Conservation (phyloP, 2,329 filamentous ascomycete species). For the Elsinoe necatrix region DNA sequence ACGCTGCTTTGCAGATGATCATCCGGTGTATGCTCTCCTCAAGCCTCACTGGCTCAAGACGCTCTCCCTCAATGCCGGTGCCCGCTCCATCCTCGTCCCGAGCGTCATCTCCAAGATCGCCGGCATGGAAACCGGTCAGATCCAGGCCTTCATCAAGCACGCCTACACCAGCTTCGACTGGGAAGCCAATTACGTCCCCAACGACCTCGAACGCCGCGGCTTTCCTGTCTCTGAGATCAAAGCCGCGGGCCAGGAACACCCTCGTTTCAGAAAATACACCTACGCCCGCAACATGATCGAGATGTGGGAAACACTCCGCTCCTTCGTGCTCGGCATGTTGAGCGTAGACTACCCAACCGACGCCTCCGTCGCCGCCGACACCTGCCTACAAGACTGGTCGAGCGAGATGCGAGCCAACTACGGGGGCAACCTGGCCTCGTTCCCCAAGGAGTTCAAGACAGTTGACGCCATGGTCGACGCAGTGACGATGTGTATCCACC, state of each 20-base stretch:
- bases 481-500: conserved; percentile 46
- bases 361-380: conserved; percentile 25
- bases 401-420: conserved; percentile 32
- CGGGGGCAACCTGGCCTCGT: conserved; percentile 34
- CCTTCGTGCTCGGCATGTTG: conserved; percentile 32
- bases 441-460: conserved; percentile 36
- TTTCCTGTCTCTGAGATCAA: conserved; percentile 34
- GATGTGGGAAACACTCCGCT: conserved; percentile 38
- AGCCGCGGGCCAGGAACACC: neutral
- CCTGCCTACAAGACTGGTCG: conserved; percentile 34
- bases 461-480: conserved; percentile 38
- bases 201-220: conserved; percentile 37
- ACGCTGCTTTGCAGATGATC: conserved; percentile 24
- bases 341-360: conserved; percentile 30
- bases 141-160: conserved; percentile 33
- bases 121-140: conserved; percentile 33
- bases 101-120: conserved; percentile 37
- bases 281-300: conserved; percentile 41
- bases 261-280: conserved; percentile 41
- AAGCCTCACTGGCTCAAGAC: conserved; percentile 46
- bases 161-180: conserved; percentile 41
- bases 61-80: conserved; percentile 42
- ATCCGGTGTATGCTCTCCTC: conserved; percentile 38
- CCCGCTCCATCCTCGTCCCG: conserved; percentile 38
- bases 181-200: conserved; percentile 38